A percentile compares a stretch with the other conserved stretches of the same genome.
Conservation (phyloP, 1,284 basidiomycete species). For the Mycosarcoma mackinlayi region DNA sequence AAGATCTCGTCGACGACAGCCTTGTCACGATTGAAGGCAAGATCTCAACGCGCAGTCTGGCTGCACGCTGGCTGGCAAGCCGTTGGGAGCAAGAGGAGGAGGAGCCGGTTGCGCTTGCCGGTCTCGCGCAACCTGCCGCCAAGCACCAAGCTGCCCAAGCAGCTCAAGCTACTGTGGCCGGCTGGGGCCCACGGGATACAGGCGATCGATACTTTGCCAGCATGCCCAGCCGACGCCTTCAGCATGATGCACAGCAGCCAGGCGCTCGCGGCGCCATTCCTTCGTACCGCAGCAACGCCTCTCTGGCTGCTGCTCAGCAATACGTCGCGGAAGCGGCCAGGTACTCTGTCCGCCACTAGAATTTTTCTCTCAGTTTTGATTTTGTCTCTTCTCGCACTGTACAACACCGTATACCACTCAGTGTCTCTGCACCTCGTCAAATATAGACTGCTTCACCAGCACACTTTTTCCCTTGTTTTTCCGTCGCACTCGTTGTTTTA, state of each 20-base stretch:
- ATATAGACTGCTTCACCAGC: neutral
- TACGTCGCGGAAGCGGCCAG: constrained; percentile 15
- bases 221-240: constrained; percentile 5
- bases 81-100: constrained; percentile 33
- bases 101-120: constrained; percentile 5
- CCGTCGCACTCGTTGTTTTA: neutral
- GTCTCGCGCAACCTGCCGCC: constrained; percentile 11
- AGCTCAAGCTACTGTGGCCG: constrained; percentile 3
- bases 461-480: neutral
- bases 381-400: constrained; percentile 1
- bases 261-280: constrained; percentile 23
- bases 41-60: constrained; percentile 18
- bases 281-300: constrained; percentile 25
- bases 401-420: constrained; percentile 20
- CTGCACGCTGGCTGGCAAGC: constrained; percentile 35
- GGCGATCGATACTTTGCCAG: constrained; percentile 26
- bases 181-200: neutral
- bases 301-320: constrained; percentile 21
- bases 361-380: too few relatives aligned
- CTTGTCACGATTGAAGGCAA: constrained; percentile 21
- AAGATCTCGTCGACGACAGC: constrained; percentile 12
- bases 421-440: too few relatives aligned
- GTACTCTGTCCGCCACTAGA: constrained; percentile 16
- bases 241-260: constrained; percentile 1
- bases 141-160: constrained; percentile 20